Evolutionary conservation across 2,329 filamentous ascomycete species (phyloP).

Genomic region (Harringtonia lauricola): DNA sequence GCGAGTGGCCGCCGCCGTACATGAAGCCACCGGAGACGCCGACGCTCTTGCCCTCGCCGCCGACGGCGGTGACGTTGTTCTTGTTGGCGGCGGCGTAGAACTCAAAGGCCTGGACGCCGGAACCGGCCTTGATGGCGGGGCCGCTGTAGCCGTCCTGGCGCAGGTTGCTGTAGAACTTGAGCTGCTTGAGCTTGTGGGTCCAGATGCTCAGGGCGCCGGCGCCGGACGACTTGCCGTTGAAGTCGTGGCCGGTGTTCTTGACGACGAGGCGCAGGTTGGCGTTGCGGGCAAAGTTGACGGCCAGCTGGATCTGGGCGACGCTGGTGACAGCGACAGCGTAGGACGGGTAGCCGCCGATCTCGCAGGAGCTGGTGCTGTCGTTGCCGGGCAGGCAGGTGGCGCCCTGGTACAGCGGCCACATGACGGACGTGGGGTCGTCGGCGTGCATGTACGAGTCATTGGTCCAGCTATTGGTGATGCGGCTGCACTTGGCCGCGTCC

Average conservation of each 20-base stretch:
- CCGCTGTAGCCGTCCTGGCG: constrained; percentile 14
- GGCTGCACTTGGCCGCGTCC: constrained; percentile 25
- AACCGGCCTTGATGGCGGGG: constrained; percentile 29
- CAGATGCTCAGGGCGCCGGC: constrained; percentile 25
- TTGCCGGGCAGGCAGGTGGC: constrained; percentile 21
- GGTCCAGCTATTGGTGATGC: constrained; percentile 23
- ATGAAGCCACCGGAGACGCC: constrained; percentile 37
- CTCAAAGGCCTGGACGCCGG: constrained; percentile 39
- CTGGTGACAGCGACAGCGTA: constrained; percentile 30
- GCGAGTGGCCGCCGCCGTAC: constrained; percentile 42
- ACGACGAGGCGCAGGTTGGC: constrained; percentile 36
- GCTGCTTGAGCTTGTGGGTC: constrained; percentile 18
- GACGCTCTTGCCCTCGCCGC: constrained; percentile 33
- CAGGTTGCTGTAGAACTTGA: constrained; percentile 35
- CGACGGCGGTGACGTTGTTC: constrained; percentile 36
- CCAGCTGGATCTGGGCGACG: constrained; percentile 33
- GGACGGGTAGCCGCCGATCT: constrained; percentile 29
- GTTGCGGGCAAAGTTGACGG: constrained; percentile 34
- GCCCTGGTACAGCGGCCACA: constrained; percentile 28
- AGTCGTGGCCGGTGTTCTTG: constrained; percentile 43
- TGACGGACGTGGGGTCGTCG: constrained; percentile 26
- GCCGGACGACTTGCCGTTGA: constrained; percentile 26
- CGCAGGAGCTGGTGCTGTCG: constrained; percentile 15
- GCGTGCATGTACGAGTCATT: constrained; percentile 20
- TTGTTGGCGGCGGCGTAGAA: constrained; percentile 37